Evolutionary conservation across 495 filamentous ascomycete genomes (phyloP).

Genomic region (Aspergillus bertholletiae): DNA sequence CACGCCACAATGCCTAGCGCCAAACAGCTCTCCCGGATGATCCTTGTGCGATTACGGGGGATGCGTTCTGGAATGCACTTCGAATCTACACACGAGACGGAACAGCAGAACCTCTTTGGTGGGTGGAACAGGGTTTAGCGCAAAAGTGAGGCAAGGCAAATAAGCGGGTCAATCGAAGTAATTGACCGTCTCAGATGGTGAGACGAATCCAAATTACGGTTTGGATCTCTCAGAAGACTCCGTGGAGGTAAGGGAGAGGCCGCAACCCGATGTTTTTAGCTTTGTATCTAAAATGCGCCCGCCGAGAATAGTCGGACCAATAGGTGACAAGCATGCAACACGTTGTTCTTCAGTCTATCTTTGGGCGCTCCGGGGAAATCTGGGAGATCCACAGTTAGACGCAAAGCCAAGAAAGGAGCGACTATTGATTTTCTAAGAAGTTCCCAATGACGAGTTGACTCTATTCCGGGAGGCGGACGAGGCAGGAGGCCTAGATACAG

Average conservation of each 20-base stretch:
- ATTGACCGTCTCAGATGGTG: conserved; percentile 2
- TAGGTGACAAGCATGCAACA: conserved; percentile 13
- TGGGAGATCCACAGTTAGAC: conserved; percentile 13
- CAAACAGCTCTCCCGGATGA: conserved; percentile 4
- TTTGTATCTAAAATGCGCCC: conserved; percentile 7
- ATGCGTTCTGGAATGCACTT: conserved; percentile 24
- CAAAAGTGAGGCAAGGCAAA: conserved; percentile 20
- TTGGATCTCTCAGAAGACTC: background rate
- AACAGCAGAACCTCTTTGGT: conserved; percentile 21
- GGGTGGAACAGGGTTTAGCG: conserved; percentile 6
- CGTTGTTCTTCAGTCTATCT: conserved; percentile 19
- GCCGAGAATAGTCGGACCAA: conserved; percentile 11
- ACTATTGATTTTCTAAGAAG: conserved; percentile 15
- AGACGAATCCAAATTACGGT: conserved; percentile 5
- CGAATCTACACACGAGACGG: conserved; percentile 20
- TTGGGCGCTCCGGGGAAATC: conserved; percentile 11
- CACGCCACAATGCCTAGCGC: conserved; percentile 4
- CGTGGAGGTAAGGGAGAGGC: conserved; percentile 10
- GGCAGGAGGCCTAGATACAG: background rate
- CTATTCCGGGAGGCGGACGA: background rate
- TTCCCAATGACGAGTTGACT: conserved; percentile 8
- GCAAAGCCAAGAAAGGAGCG: conserved; percentile 23
- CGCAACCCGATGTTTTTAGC: background rate
- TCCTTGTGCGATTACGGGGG: conserved; percentile 1
- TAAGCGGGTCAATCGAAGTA: conserved; percentile 15